Percentiles rank a stretch among this genome's conserved stretches.
These are phyloP conservation scores for Lizonia empirigonia DNA, from an alignment of 2,329 filamentous ascomycete genomes.

Conservation along the genomic window DNA sequence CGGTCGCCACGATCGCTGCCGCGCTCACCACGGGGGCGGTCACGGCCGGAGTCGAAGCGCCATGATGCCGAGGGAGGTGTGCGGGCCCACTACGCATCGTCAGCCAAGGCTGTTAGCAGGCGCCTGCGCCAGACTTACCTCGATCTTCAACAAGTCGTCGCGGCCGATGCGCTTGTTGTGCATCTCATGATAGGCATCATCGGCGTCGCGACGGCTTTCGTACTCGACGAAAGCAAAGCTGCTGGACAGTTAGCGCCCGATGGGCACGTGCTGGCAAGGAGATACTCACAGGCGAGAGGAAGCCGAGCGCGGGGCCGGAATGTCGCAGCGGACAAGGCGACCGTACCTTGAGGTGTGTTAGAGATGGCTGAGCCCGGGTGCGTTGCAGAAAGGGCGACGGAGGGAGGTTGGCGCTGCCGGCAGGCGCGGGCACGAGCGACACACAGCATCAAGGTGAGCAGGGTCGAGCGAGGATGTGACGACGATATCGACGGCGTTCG, in stretches of 20 bases:
- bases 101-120: conserved; percentile 18
- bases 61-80: conserved; percentile 97
- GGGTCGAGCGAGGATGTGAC: conserved; percentile 46
- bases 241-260: conserved; percentile 51
- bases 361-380: conserved; percentile 39
- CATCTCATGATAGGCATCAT: conserved; percentile 99
- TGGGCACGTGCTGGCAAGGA: background rate
- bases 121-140: conserved; percentile 65
- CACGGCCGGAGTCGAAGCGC: conserved; percentile 86
- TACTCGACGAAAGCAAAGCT: conserved; percentile 99
- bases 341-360: conserved; percentile 77
- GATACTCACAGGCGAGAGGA: conserved; percentile 91
- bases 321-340: conserved; percentile 96
- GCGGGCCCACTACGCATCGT: conserved; percentile 81
- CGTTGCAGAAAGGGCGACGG: conserved; percentile 31
- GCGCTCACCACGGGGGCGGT: conserved; percentile 51
- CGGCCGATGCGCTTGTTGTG: conserved; percentile 98
- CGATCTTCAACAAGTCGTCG: conserved; percentile 95
- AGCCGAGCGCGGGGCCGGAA: conserved; percentile 91
- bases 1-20: conserved; percentile 64
- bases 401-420: conserved; percentile 27
- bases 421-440: conserved; percentile 11
- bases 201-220: conserved; percentile 95
- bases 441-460: too few relatives aligned
- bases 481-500: conserved; percentile 44